Percentiles rank a stretch among this genome's conserved stretches.
These are phyloP conservation scores for Colletotrichum chlorophyti DNA, from an alignment of 2,329 filamentous ascomycete species.

Conservation along the genomic window DNA sequence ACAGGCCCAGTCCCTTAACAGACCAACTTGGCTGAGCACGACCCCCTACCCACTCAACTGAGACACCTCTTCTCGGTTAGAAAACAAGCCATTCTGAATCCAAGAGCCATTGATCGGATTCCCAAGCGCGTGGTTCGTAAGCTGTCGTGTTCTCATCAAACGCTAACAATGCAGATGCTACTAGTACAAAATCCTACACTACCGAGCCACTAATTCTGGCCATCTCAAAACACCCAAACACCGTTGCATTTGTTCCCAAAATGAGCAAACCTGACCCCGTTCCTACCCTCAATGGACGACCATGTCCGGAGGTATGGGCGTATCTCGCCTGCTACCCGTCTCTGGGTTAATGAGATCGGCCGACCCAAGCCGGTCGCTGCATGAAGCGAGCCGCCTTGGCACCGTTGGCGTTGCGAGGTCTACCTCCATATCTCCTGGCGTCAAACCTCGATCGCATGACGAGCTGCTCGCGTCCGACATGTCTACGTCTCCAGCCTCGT, in stretches of 20 bases:
- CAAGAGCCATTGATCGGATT: neutral
- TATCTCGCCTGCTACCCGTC: constrained; percentile 40
- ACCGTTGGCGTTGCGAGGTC: constrained; percentile 49
- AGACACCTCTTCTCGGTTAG: neutral
- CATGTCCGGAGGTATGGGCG: constrained; percentile 42
- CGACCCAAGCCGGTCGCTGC: constrained; percentile 34
- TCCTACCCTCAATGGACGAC: constrained; percentile 19
- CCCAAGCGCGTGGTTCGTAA: constrained; percentile 8
- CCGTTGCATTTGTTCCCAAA: neutral
- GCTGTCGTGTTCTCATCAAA: constrained; percentile 23
- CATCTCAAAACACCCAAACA: constrained; percentile 5
- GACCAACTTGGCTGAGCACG: too few relatives aligned
- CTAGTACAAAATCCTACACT: constrained; percentile 22
- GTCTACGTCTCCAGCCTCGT: constrained; percentile 49
- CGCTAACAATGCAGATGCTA: constrained; percentile 1
- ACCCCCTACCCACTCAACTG: too few relatives aligned
- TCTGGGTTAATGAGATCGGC: constrained; percentile 36
- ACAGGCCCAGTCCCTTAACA: too few relatives aligned
- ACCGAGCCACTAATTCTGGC: neutral
- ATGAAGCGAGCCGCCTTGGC: constrained; percentile 22
- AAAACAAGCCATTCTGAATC: neutral
- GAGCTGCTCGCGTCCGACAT: constrained; percentile 55
- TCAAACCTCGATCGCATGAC: constrained; percentile 41
- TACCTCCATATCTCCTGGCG: constrained; percentile 39
- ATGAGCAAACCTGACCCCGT: neutral